Evolutionary conservation across 768 basidiomycete genomes (phyloP).

Genomic region (Cystobasidium onofrii): DNA sequence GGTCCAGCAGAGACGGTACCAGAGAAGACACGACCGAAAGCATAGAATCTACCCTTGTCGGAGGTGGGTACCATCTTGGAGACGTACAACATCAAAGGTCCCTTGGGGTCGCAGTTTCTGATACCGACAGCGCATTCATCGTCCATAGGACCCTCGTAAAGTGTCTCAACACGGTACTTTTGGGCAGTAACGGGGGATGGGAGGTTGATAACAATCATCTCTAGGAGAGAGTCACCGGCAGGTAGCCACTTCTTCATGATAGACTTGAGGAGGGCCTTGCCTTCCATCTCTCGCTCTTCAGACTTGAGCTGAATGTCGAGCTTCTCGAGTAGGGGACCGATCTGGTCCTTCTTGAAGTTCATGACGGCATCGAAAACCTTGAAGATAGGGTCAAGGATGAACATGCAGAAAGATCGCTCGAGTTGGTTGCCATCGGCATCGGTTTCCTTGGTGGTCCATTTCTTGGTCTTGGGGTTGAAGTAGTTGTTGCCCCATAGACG

Average conservation of each 20-base stretch:
- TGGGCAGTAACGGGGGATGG: constrained; percentile 96
- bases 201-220: constrained; percentile 99
- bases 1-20: constrained; percentile 94
- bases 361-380: constrained; percentile 95
- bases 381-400: constrained; percentile 99
- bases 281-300: constrained; percentile 87
- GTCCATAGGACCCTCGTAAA: constrained; percentile 99
- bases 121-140: constrained; percentile 98
- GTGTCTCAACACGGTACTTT: constrained; percentile 96
- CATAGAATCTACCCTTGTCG: constrained; percentile 99
- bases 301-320: constrained; percentile 80
- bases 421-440: constrained; percentile 79
- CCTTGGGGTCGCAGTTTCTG: constrained; percentile 93
- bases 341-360: constrained; percentile 96
- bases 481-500: constrained; percentile 99
- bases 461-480: constrained; percentile 93
- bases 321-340: constrained; percentile 80
- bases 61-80: constrained; percentile 99
- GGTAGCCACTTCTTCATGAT: constrained; percentile 99
- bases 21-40: constrained; percentile 99
- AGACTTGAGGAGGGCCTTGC: constrained; percentile 90
- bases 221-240: constrained; percentile 93
- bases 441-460: constrained; percentile 76
- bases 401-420: constrained; percentile 92
- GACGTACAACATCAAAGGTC: constrained; percentile 92